These are phyloP conservation scores for Microdochium bolleyi DNA, from an alignment of 2,329 filamentous ascomycete species.

Conservation along the genomic window DNA sequence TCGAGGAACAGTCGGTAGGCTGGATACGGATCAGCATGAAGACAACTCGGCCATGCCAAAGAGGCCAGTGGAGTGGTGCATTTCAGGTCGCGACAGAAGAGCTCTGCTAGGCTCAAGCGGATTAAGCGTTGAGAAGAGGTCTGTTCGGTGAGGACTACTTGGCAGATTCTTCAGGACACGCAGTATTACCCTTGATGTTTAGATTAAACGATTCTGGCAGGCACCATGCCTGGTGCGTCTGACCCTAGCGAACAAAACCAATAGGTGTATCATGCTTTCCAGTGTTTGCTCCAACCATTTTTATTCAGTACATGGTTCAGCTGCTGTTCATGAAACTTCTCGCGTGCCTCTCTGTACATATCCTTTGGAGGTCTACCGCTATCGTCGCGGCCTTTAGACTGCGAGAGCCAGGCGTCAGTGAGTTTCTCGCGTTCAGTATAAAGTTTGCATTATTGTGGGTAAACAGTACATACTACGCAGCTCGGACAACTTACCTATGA, in stretches of 20 bases:
- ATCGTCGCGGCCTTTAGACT: background rate
- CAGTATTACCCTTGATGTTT: background rate
- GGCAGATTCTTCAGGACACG: background rate
- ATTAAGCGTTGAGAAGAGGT: background rate
- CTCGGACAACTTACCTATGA: too few species aligned
- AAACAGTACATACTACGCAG: background rate
- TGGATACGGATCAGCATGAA: too few species aligned
- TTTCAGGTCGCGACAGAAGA: background rate
- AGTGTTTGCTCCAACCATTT: background rate
- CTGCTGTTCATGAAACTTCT: background rate
- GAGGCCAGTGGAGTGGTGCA: too few species aligned
- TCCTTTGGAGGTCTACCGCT: background rate
- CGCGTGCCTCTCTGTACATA: background rate
- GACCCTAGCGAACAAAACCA: background rate
- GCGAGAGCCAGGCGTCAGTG: background rate
- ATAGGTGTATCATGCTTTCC: background rate
- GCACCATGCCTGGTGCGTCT: background rate
- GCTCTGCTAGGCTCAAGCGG: background rate
- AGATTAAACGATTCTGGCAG: background rate
- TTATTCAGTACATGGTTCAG: background rate
- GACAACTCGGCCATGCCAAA: too few species aligned
- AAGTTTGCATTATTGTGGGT: background rate
- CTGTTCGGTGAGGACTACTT: too few species aligned
- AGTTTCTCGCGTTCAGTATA: background rate
- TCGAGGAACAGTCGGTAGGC: too few species aligned